Percentiles rank a stretch among this genome's conserved stretches.
phyloP scores from a whole-genome alignment of 23 red algal genomes.

The Gracilaria domingensis region DNA sequence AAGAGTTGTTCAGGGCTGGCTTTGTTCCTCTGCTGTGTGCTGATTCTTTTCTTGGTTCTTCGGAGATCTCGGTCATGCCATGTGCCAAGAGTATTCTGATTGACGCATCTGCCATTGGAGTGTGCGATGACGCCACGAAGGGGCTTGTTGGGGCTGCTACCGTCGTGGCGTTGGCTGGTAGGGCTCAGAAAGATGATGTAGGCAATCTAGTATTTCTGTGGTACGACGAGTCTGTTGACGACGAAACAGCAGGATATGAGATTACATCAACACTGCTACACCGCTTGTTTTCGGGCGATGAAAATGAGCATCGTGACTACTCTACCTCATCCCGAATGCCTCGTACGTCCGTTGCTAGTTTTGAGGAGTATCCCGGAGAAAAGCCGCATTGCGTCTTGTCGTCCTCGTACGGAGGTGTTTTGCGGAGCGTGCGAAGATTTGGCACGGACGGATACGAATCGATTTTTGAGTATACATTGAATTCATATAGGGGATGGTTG shows the following conservation, averaged over 20 bases:
- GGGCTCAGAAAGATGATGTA: slow-evolving; percentile 58
- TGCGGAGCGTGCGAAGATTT: slow-evolving; percentile 37
- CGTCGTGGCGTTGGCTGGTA: slow-evolving; percentile 39
- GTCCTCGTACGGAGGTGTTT: slow-evolving; percentile 35
- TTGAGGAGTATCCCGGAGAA: not conserved
- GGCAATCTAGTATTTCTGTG: slow-evolving; percentile 60
- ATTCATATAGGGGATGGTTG: slow-evolving; percentile 61
- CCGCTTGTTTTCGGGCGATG: not conserved
- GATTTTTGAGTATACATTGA: slow-evolving; percentile 52
- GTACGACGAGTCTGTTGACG: slow-evolving; percentile 64
- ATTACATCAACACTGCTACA: slow-evolving; percentile 50
- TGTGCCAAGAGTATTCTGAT: slow-evolving; percentile 55
- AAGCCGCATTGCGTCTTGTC: slow-evolving; percentile 10
- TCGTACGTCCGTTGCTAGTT: not conserved
- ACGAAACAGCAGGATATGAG: slow-evolving; percentile 56
- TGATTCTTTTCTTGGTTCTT: slow-evolving; percentile 49
- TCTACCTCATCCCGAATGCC: not conserved
- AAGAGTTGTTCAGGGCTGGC: slow-evolving; percentile 60
- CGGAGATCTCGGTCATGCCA: slow-evolving; percentile 33
- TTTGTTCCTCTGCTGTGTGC: slow-evolving; percentile 21
- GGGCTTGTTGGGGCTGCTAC: slow-evolving; percentile 46
- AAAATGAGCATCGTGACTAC: not conserved
- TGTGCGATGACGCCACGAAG: slow-evolving; percentile 47
- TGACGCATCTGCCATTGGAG: slow-evolving; percentile 38
- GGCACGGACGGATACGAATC: slow-evolving; percentile 61